Percentiles rank a stretch among this genome's conserved stretches.
Evolutionary conservation across 129 eudicot species (phyloP).

Genomic region (Deinandra increscens): DNA sequence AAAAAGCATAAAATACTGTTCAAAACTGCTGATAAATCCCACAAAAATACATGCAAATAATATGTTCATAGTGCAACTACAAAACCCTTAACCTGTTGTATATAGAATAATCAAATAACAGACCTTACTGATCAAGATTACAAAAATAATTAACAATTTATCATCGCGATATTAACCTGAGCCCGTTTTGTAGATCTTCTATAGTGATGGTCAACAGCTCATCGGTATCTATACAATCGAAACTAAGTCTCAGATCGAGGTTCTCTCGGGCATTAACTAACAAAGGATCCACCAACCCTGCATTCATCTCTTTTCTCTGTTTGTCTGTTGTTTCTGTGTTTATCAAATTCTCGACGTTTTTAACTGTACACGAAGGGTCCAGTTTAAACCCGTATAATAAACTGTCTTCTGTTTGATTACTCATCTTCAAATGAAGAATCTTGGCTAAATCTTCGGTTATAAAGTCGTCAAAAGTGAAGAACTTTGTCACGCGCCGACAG

Average conservation of each 20-base stretch:
- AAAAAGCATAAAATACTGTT: background rate
- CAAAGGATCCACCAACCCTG: slow-evolving; percentile 1
- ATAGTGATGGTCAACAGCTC: slow-evolving; percentile 7
- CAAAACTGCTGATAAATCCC: background rate
- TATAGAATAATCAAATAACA: background rate
- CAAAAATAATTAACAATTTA: background rate
- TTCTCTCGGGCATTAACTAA: slow-evolving; percentile 8
- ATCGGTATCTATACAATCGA: slow-evolving; percentile 2
- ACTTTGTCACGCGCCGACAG: slow-evolving; percentile 16
- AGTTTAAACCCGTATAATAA: slow-evolving; percentile 7
- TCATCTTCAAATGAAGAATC: slow-evolving; percentile 17
- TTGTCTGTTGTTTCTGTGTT: background rate
- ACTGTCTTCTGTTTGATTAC: background rate
- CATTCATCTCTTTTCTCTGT: slow-evolving; percentile 18
- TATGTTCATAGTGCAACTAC: background rate
- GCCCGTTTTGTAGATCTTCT: slow-evolving; percentile 11
- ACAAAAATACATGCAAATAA: slow-evolving; percentile 1
- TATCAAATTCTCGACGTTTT: background rate
- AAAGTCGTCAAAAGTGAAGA: slow-evolving; percentile 13
- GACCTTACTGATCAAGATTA: background rate
- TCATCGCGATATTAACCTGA: slow-evolving; percentile 9
- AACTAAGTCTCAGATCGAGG: slow-evolving; percentile 11
- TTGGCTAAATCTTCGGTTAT: slow-evolving; percentile 10
- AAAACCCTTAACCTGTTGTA: background rate
- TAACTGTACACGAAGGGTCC: background rate